phyloP scores from a whole-genome alignment of 495 filamentous ascomycete genomes.

The Xylaria flabelliformis region DNA sequence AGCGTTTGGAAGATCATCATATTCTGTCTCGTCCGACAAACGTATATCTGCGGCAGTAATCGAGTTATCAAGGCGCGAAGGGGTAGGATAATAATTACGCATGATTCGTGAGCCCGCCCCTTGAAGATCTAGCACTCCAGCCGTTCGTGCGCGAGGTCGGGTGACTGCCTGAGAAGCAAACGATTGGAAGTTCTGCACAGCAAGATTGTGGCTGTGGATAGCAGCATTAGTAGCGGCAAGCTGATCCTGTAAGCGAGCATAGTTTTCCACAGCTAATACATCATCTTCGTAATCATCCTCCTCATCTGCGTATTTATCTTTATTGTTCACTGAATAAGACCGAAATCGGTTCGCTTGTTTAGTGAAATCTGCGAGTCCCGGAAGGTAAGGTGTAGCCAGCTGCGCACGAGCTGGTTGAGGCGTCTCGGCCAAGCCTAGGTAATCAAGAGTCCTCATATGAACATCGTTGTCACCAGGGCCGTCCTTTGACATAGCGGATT shows the following conservation, averaged over 20 bases:
- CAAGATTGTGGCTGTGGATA: slow-evolving; percentile 90
- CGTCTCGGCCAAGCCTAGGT: slow-evolving; percentile 92
- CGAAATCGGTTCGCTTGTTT: slow-evolving; percentile 87
- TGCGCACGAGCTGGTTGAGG: slow-evolving; percentile 80
- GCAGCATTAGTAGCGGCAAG: slow-evolving; percentile 84
- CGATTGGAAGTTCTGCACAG: slow-evolving; percentile 72
- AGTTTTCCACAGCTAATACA: slow-evolving; percentile 74
- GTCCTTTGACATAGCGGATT: slow-evolving; percentile 88
- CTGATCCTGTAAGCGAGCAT: slow-evolving; percentile 63
- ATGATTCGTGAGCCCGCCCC: slow-evolving; percentile 71
- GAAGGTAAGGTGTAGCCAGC: slow-evolving; percentile 77
- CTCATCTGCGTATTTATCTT: slow-evolving; percentile 96
- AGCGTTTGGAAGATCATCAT: slow-evolving; percentile 70
- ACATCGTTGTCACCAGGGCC: slow-evolving; percentile 84
- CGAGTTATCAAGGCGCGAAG: slow-evolving; percentile 83
- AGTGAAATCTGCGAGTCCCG: slow-evolving; percentile 74
- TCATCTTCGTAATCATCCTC: slow-evolving; percentile 84
- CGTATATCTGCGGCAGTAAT: slow-evolving; percentile 81
- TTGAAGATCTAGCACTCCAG: slow-evolving; percentile 82
- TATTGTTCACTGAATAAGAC: slow-evolving; percentile 98
- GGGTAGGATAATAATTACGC: slow-evolving; percentile 79
- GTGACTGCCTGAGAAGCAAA: slow-evolving; percentile 83
- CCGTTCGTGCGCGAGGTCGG: slow-evolving; percentile 81
- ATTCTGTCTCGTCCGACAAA: slow-evolving; percentile 74
- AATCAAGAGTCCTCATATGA: slow-evolving; percentile 90